Conservation (phyloP, 371 early-diverging fungal species). For the Ordospora colligata region DNA sequence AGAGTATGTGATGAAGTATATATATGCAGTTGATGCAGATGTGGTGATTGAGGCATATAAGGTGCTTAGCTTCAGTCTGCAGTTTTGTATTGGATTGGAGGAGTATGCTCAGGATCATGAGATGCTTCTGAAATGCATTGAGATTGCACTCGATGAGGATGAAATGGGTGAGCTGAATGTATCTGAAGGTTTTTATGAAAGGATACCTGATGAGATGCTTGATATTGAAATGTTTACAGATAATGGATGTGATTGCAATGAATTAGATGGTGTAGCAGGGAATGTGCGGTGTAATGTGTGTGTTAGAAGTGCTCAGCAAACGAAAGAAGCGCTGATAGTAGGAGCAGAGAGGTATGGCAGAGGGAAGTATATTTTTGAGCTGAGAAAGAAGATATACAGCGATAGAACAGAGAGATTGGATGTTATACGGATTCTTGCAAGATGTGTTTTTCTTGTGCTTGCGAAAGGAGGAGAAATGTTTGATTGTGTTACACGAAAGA, state of each 20-base stretch:
- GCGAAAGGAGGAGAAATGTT: neutral
- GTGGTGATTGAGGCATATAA: conserved; percentile 1
- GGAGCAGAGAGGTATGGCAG: neutral
- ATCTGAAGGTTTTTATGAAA: neutral
- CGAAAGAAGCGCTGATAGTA: too few species aligned
- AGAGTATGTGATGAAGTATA: neutral
- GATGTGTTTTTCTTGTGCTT: neutral
- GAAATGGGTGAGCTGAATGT: neutral
- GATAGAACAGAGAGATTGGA: neutral
- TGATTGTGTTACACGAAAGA: neutral
- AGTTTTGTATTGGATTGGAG: neutral
- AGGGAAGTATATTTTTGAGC: neutral
- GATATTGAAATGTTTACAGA: neutral
- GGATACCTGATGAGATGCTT: neutral
- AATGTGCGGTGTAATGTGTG: too few species aligned
- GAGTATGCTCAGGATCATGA: conserved; percentile 4
- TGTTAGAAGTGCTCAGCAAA: too few species aligned
- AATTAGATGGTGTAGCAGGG: neutral
- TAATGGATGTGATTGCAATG: too few species aligned
- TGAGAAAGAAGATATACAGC: neutral
- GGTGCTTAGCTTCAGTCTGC: neutral
- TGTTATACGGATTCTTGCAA: neutral
- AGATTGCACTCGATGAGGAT: neutral
- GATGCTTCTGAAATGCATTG: neutral
- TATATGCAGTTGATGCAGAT: neutral